Conservation (phyloP, 805 yeast species). For the Yamadazyma olivae region DNA sequence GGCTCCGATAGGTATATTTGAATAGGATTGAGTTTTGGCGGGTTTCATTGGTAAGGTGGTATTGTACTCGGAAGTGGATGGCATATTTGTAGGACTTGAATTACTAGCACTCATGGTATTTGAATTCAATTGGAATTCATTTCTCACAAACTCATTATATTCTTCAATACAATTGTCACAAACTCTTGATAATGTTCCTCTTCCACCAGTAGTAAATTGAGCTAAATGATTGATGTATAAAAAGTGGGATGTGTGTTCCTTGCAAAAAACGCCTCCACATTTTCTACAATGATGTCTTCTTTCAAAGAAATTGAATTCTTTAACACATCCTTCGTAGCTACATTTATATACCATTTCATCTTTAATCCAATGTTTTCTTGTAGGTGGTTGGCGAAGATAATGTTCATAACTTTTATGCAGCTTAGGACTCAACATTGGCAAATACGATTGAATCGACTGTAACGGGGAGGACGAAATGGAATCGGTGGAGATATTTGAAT, state of each 20-base stretch:
- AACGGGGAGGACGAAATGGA: constrained; percentile 15
- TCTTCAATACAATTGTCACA: constrained; percentile 66
- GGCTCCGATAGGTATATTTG: background rate
- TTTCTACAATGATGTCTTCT: constrained; percentile 82
- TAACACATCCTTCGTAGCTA: constrained; percentile 52
- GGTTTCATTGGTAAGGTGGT: background rate
- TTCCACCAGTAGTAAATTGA: constrained; percentile 62
- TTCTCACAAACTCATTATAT: constrained; percentile 49
- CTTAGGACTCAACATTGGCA: constrained; percentile 7
- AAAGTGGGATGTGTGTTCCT: constrained; percentile 59
- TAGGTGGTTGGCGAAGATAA: constrained; percentile 41
- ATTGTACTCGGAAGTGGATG: background rate
- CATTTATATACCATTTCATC: constrained; percentile 67
- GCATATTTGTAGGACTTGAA: background rate
- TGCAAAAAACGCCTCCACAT: constrained; percentile 80
- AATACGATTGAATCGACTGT: background rate
- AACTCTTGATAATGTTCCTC: constrained; percentile 66
- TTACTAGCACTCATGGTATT: background rate
- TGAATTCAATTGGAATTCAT: constrained; percentile 30
- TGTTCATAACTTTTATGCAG: constrained; percentile 22
- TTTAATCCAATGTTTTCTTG: constrained; percentile 69
- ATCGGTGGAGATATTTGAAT: constrained; percentile 28
- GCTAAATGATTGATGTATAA: constrained; percentile 57
- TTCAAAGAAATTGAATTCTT: constrained; percentile 71
- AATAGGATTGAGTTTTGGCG: background rate